These are phyloP conservation scores for Cordyceps tenuipes DNA, from an alignment of 2,329 filamentous ascomycete genomes.

Conservation along the genomic window DNA sequence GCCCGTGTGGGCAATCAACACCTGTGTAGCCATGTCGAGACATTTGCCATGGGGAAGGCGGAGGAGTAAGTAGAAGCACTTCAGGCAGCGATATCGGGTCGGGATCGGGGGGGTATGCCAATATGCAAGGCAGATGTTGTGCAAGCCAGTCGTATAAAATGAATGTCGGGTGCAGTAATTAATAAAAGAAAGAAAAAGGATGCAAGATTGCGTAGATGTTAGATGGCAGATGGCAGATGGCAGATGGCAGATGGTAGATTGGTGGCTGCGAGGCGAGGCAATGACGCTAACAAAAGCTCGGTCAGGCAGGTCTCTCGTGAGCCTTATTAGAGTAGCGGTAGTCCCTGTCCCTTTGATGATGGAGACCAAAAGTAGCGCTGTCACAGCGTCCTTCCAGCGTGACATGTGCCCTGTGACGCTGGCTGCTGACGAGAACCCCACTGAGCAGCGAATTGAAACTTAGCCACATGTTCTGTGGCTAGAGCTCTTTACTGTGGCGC, in stretches of 20 bases:
- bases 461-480: conserved; percentile 1
- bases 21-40: conserved; percentile 74
- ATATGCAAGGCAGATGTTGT: background rate
- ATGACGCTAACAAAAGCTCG: conserved; percentile 8
- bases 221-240: background rate
- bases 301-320: conserved; percentile 7
- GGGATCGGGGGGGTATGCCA: background rate
- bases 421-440: conserved; percentile 3
- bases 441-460: background rate
- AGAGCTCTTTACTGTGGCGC: background rate
- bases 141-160: background rate
- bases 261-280: conserved; percentile 5
- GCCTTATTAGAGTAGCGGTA: background rate
- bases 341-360: background rate
- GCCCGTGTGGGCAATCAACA: conserved; percentile 90
- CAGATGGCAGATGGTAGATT: background rate
- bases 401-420: conserved; percentile 25
- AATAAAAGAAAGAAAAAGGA: background rate
- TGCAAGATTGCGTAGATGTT: background rate
- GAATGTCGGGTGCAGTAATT: background rate
- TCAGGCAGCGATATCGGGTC: conserved; percentile 14
- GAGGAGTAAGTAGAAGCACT: conserved; percentile 16
- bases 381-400: conserved; percentile 19
- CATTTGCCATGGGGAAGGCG: conserved; percentile 33
- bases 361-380: no score